Base-by-base conservation (phyloP, 495 filamentous ascomycete species). In the Xylaria intraflava region DNA sequence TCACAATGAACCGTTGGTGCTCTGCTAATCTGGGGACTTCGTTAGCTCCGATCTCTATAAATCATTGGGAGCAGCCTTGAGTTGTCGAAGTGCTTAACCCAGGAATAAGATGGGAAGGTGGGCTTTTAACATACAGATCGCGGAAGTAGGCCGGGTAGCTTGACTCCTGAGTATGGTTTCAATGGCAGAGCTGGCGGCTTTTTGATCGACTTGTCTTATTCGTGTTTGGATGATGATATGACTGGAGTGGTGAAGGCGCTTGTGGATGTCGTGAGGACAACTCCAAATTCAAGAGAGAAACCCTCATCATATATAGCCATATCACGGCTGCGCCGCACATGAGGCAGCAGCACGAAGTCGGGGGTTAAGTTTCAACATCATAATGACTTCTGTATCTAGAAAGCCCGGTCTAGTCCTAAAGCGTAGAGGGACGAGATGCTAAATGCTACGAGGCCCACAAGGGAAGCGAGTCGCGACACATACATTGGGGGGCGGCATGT, bases 331-430 rank as follows among this genome's bases (percentile, higher is more conserved):
- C 40, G 42, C 24, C 31, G 9, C 31, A 46, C 16, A 7, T n/a
- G n/a, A 40, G 42, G 29, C 33, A 40, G 29, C 33, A 40, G 16
- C 42, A 36, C n/a, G 8, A 23, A 40, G 16, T 11, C n/a, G 10
- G 6, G 26, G 17, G 9, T 35, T 14, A 10, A 53, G 16, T 16
- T 35, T 40, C 12, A 12, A 23, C n/a, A n/a, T n/a, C n/a, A n/a
- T 35, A 36, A 53, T 46, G 43, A 24, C 31, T 35, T 44, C 42
- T 24, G 10, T 30, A 30, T 31, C 30, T 29, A 31, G 16, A 38
- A 40, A 40, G 20, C 35, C n/a, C 44, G n/a, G 44, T 49, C 47
- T 45, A 55, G 52, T 35, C 52, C 52, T 48, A 55, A 48, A 49
- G 19, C 35, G 36, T 46, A 31, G 33, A 17, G 11, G 12, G n/a